phyloP scores from a whole-genome alignment of 148 eudicot genomes.

The Rhododendron simsii region DNA sequence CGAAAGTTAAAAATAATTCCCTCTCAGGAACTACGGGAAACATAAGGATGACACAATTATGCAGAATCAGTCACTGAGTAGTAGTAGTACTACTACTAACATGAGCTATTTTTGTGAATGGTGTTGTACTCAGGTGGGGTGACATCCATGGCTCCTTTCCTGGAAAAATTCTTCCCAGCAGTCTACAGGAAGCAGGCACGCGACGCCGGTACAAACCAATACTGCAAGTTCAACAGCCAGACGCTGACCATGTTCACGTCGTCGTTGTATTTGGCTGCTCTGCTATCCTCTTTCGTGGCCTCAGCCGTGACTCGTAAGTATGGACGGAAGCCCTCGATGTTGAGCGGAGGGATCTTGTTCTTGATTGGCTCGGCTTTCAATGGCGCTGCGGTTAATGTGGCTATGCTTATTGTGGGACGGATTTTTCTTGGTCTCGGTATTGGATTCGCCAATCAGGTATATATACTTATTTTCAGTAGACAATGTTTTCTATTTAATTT shows the following conservation, averaged over 20 bases:
- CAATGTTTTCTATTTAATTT: no score
- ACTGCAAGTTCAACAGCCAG: slow-evolving; percentile 35
- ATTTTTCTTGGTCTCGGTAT: neutral
- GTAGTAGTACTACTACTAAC: no score
- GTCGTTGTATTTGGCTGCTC: slow-evolving; percentile 30
- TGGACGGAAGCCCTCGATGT: neutral
- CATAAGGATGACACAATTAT: no score
- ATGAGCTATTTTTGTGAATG: neutral
- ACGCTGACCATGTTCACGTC: slow-evolving; percentile 36
- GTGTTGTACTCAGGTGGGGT: slow-evolving; percentile 40
- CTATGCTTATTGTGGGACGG: neutral
- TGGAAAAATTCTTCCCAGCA: slow-evolving; percentile 34
- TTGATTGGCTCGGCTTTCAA: neutral
- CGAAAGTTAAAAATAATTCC: no score
- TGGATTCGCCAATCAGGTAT: neutral
- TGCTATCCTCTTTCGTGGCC: neutral
- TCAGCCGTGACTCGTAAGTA: neutral
- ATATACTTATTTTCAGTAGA: neutral
- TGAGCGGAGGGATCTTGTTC: neutral
- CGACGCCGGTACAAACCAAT: slow-evolving; percentile 22
- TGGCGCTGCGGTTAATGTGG: neutral
- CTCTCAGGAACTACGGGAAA: no score
- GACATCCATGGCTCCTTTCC: slow-evolving; percentile 41
- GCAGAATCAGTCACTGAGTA: no score
- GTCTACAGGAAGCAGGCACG: slow-evolving; percentile 25